Evolutionary conservation across 192 early-diverging fungal genomes (phyloP), one percentile per base, ranked within the genome.

Genomic region (Coemansia asiatica): DNA sequence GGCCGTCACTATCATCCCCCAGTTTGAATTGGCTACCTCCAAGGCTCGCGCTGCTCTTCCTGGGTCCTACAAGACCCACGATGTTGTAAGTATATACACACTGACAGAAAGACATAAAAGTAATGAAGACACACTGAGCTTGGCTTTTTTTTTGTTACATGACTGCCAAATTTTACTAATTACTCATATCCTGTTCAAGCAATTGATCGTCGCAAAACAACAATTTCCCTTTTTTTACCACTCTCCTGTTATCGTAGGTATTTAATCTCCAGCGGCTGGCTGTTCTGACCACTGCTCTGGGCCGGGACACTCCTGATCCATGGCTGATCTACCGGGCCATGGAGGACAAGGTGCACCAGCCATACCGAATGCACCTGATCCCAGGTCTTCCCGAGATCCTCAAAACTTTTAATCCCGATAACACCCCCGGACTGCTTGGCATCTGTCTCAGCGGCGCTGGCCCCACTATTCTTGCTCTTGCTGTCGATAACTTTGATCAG

Each of bases 281-380:
- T n/a, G 93, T 97, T 33, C 87, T 99, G 61, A 91, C 90, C 33
- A 87, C 88, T 13, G 92, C 91, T 16, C 84, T 98, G 35, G 89
- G 88, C 48, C 81, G 76, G 26, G 84, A 89, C 26, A 85, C 87
- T 6, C 90, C 89, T 28, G 84, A 91, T 68, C 83, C 94, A 3
- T 85, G 87, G 69, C 64, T 95, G 31, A 90, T 99, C 67, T 89
- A 84, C 70, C 90, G 92, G 59, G 92, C 95, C 6, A 98, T 99
- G 96, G 88, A 88, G 63, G 97, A 99, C 83, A 86, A 87, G 69
- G 79, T 98, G n/a, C 97, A 99, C 75, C 97, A 99, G 79, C 90
- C 90, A 6, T 97, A 99, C 80, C 84, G 97, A 35, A 91, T 90
- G 68, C 88, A 93, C 71, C 83, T 99, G 73, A 90, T 99, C 38